Percentiles rank a stretch among this genome's conserved stretches.
phyloP scores from a whole-genome alignment of 2,329 filamentous ascomycete genomes.

The Colletotrichum caudatum region DNA sequence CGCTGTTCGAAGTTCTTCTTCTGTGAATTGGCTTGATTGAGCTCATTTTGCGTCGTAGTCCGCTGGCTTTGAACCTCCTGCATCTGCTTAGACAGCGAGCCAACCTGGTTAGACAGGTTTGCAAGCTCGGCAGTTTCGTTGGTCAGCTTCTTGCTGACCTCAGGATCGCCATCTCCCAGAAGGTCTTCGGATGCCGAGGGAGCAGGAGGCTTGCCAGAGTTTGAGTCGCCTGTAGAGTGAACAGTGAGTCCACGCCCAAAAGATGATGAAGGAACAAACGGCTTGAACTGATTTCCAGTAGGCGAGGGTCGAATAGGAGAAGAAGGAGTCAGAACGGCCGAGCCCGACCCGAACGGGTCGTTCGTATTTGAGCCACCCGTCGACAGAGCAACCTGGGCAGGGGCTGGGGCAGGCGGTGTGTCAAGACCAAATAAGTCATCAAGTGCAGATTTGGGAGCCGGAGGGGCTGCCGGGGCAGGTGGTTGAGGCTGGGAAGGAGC shows the following conservation, averaged over 20 bases:
- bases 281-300: conserved; percentile 76
- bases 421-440: conserved; percentile 96
- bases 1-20: conserved; percentile 94
- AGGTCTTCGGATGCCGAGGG: conserved; percentile 78
- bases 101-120: conserved; percentile 95
- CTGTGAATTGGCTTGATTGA: conserved; percentile 84
- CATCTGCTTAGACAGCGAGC: conserved; percentile 91
- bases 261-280: conserved; percentile 90
- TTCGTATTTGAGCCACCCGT: conserved; percentile 78
- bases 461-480: conserved; percentile 49
- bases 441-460: conserved; percentile 79
- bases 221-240: conserved; percentile 77
- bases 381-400: conserved; percentile 71
- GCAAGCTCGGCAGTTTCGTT: conserved; percentile 92
- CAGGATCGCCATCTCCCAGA: conserved; percentile 89
- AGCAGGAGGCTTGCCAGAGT: conserved; percentile 56
- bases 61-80: conserved; percentile 91
- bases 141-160: conserved; percentile 88
- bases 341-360: conserved; percentile 72
- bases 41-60: conserved; percentile 80
- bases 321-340: conserved; percentile 60
- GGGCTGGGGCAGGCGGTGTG: conserved; percentile 58
- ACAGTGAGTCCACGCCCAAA: conserved; percentile 87
- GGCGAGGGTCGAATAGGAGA: conserved; percentile 66
- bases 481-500: conserved; percentile 51